Percentiles rank a stretch among this genome's conserved stretches.
Evolutionary conservation across 306 rosid species (phyloP).

Genomic region (Calophaca sinica): DNA sequence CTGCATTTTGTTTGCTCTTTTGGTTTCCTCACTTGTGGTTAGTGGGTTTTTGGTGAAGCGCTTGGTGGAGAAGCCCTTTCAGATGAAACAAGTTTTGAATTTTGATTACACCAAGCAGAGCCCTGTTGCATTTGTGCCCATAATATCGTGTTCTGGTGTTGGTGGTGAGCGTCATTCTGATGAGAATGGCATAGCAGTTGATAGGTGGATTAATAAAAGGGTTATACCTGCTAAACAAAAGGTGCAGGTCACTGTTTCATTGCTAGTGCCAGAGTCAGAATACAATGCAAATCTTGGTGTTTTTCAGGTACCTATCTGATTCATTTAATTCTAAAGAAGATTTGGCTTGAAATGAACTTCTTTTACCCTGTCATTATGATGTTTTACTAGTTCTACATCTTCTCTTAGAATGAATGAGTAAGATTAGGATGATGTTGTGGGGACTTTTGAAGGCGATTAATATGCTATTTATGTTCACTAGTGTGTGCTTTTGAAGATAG

Average conservation of each 20-base stretch:
- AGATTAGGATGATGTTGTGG: not conserved
- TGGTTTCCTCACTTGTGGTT: conserved; percentile 60
- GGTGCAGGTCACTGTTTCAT: conserved; percentile 62
- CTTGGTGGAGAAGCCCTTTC: conserved; percentile 74
- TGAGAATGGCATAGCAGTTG: conserved; percentile 38
- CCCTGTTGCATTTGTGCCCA: conserved; percentile 81
- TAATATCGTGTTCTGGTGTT: conserved; percentile 56
- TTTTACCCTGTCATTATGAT: conserved; percentile 6
- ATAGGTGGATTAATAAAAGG: conserved; percentile 43
- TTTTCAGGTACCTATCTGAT: conserved; percentile 72
- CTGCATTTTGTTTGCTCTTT: conserved; percentile 61
- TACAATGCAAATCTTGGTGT: conserved; percentile 90
- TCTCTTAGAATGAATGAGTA: conserved; percentile 16
- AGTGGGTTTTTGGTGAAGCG: conserved; percentile 65
- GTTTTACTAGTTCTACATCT: conserved; percentile 31
- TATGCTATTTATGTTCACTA: conserved; percentile 24
- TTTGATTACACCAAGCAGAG: conserved; percentile 79
- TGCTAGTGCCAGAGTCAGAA: conserved; percentile 83
- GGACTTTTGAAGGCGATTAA: not conserved
- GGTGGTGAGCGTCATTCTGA: conserved; percentile 49
- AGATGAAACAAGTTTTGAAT: conserved; percentile 64
- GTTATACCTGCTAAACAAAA: conserved; percentile 63
- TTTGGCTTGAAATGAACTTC: not conserved
- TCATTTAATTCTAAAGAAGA: conserved; percentile 23
- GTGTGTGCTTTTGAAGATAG: conserved; percentile 19